Evolutionary conservation across 2,329 filamentous ascomycete species (phyloP).

Genomic region (Trichoderma koningiopsis): DNA sequence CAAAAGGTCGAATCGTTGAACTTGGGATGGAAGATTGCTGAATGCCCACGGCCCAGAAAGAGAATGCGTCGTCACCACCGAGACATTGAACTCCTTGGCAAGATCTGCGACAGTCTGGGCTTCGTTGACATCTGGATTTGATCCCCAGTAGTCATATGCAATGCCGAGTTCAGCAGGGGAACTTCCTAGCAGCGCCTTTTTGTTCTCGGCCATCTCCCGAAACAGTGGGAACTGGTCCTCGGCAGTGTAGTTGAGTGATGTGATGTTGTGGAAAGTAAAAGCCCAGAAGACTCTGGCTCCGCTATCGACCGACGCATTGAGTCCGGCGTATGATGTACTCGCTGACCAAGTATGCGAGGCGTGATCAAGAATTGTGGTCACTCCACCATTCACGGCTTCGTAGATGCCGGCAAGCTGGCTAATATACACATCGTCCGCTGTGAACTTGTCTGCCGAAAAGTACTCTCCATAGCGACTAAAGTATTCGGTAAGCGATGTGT

Average conservation of each 20-base stretch:
- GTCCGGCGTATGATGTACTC: conserved; percentile 46
- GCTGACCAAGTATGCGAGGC: conserved; percentile 52
- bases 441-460: conserved; percentile 38
- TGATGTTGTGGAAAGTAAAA: conserved; percentile 33
- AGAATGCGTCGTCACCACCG: conserved; percentile 51
- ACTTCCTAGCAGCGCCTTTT: conserved; percentile 29
- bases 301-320: conserved; percentile 51
- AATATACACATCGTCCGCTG: conserved; percentile 49
- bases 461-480: conserved; percentile 45
- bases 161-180: conserved; percentile 44
- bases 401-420: conserved; percentile 51
- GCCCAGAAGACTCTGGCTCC: conserved; percentile 52
- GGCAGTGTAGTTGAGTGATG: conserved; percentile 35
- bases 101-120: conserved; percentile 39
- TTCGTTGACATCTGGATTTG: conserved; percentile 32
- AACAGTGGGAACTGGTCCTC: conserved; percentile 45
- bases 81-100: conserved; percentile 43
- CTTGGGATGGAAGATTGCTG: conserved; percentile 44
- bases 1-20: conserved; percentile 30
- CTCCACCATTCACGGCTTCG: conserved; percentile 55
- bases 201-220: conserved; percentile 39
- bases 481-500: conserved; percentile 54
- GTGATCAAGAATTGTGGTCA: conserved; percentile 56
- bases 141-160: conserved; percentile 45
- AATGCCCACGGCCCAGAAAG: conserved; percentile 43